phyloP scores from a whole-genome alignment of 495 filamentous ascomycete species.

The Penicillium paradoxum region DNA sequence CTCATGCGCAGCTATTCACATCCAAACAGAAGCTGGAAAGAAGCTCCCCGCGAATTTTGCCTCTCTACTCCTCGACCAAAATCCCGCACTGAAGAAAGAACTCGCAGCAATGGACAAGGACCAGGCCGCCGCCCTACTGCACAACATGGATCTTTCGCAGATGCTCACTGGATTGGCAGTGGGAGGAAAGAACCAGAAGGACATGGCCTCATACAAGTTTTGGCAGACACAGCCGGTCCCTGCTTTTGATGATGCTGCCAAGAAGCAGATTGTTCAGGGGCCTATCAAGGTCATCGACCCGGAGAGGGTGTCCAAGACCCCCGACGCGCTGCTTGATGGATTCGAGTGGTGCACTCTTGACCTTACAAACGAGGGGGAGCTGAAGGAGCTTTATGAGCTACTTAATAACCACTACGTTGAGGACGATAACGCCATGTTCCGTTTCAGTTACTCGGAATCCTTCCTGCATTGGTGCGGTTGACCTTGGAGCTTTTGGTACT shows the following conservation, averaged over 20 bases:
- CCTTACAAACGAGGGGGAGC: conserved; percentile 60
- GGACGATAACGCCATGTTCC: conserved; percentile 92
- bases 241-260: conserved; percentile 58
- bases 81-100: conserved; percentile 48
- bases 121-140: conserved; percentile 57
- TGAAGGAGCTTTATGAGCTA: conserved; percentile 82
- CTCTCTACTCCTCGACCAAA: conserved; percentile 43
- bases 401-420: conserved; percentile 93
- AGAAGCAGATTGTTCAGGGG: conserved; percentile 46
- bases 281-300: conserved; percentile 68
- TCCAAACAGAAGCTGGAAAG: conserved; percentile 26
- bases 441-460: conserved; percentile 86
- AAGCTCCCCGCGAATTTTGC: conserved; percentile 41
- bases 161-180: conserved; percentile 72
- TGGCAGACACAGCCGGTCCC: conserved; percentile 97
- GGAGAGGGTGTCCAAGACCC: conserved; percentile 68
- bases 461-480: conserved; percentile 77
- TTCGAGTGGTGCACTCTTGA: conserved; percentile 96
- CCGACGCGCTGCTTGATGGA: conserved; percentile 57
- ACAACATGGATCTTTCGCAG: conserved; percentile 68
- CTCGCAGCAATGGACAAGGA: conserved; percentile 41
- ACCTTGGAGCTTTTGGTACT: background rate
- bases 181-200: conserved; percentile 83
- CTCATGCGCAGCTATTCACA: conserved; percentile 1
- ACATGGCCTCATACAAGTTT: conserved; percentile 96